Conservation (phyloP, 2,329 filamentous ascomycete genomes). For the Fusarium veterinarium region DNA sequence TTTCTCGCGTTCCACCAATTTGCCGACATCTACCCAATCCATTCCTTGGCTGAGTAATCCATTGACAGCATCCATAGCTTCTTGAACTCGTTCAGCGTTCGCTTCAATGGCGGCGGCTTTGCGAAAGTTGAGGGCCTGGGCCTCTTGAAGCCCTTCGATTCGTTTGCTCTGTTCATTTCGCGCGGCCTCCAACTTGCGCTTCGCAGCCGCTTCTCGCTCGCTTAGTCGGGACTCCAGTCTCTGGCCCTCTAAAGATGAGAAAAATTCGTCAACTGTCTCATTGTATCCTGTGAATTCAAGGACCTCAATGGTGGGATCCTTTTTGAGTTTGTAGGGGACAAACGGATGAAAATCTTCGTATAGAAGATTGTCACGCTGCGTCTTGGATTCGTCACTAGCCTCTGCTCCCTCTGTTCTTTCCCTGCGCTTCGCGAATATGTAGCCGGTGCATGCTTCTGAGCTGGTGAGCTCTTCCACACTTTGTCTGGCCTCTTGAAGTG, state of each 20-base stretch:
- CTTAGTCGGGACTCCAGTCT: conserved; percentile 85
- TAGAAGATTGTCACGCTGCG: conserved; percentile 65
- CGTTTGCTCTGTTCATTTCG: conserved; percentile 85
- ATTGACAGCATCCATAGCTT: conserved; percentile 92
- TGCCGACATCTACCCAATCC: conserved; percentile 95
- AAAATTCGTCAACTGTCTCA: conserved; percentile 94
- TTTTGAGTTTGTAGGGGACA: conserved; percentile 80
- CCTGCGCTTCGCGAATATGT: conserved; percentile 82
- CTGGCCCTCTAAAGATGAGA: conserved; percentile 94
- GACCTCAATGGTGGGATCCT: conserved; percentile 73
- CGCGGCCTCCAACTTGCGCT: conserved; percentile 86
- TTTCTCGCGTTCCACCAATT: conserved; percentile 89
- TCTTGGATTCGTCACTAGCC: conserved; percentile 48
- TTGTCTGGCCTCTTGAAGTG: conserved; percentile 76
- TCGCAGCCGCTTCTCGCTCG: conserved; percentile 84
- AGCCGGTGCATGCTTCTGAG: conserved; percentile 76
- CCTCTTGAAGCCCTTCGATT: conserved; percentile 83
- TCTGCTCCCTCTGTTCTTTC: conserved; percentile 39
- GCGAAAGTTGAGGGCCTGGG: conserved; percentile 83
- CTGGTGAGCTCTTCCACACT: conserved; percentile 77
- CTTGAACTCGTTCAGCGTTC: conserved; percentile 90
- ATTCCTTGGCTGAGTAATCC: conserved; percentile 92
- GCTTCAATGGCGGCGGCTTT: conserved; percentile 93
- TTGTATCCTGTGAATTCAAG: conserved; percentile 88
- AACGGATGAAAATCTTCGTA: conserved; percentile 99